Evolutionary conservation across 495 filamentous ascomycete genomes (phyloP).

Genomic region (Penicillium silybi): DNA sequence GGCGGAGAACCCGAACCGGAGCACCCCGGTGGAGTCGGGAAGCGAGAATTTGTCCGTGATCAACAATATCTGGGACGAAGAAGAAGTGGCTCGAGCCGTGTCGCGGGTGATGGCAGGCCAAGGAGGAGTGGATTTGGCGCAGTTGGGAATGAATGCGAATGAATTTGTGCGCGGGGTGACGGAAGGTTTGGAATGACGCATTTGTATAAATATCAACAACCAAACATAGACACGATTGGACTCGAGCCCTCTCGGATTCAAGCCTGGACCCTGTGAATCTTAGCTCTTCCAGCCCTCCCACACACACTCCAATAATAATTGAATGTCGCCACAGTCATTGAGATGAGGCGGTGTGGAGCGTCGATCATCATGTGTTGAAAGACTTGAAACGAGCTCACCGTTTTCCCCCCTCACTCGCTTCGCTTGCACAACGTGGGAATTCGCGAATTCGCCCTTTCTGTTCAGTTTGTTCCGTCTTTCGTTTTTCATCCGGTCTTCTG

Average conservation of each 20-base stretch:
- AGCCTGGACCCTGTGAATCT: not conserved
- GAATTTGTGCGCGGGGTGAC: conserved; percentile 44
- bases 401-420: conserved; percentile 13
- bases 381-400: conserved; percentile 24
- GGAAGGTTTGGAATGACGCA: conserved; percentile 31
- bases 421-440: not conserved
- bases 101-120: conserved; percentile 45
- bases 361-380: conserved; percentile 19
- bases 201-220: not conserved
- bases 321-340: conserved; percentile 5
- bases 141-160: conserved; percentile 41
- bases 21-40: conserved; percentile 23
- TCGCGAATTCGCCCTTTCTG: conserved; percentile 1
- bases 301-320: not conserved
- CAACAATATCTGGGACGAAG: conserved; percentile 48
- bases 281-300: not conserved
- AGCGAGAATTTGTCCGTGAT: conserved; percentile 8
- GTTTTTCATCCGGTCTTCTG: not conserved
- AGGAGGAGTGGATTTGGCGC: conserved; percentile 45
- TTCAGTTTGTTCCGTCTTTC: not conserved
- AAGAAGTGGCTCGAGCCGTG: conserved; percentile 53
- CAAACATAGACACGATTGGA: not conserved
- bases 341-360: conserved; percentile 28
- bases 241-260: not conserved
- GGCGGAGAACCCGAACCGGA: conserved; percentile 29